These are phyloP conservation scores for Aspergillus caelatus DNA, from an alignment of 2,329 filamentous ascomycete species.

Conservation along the genomic window DNA sequence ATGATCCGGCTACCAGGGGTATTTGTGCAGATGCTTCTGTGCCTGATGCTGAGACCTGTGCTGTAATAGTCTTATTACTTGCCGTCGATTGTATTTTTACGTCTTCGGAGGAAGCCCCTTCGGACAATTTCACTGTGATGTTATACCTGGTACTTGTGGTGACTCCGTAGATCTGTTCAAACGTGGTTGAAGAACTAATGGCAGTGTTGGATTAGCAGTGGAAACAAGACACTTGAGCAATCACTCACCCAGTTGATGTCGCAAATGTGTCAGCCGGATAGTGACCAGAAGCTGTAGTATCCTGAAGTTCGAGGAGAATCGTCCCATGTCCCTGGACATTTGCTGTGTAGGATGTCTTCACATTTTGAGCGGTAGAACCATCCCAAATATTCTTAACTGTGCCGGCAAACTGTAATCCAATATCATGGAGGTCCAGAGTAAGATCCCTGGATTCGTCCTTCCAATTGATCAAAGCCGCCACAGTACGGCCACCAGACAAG, in stretches of 20 bases:
- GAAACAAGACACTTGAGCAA: not conserved
- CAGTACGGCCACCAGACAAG: conserved; percentile 47
- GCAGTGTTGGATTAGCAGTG: not conserved
- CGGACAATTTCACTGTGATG: conserved; percentile 23
- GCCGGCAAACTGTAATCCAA: conserved; percentile 45
- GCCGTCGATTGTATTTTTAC: conserved; percentile 15
- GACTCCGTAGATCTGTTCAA: conserved; percentile 31
- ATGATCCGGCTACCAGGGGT: conserved; percentile 24
- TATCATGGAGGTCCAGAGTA: conserved; percentile 45
- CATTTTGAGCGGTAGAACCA: conserved; percentile 16
- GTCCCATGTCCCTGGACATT: conserved; percentile 33
- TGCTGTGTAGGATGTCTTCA: conserved; percentile 31
- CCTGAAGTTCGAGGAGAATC: conserved; percentile 33
- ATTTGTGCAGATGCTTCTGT: conserved; percentile 13
- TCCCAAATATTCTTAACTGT: conserved; percentile 35
- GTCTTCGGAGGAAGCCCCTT: not conserved
- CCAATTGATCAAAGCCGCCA: conserved; percentile 57
- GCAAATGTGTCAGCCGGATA: conserved; percentile 26
- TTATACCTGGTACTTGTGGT: conserved; percentile 31
- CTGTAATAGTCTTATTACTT: not conserved
- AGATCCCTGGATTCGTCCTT: conserved; percentile 47
- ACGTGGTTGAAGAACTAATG: conserved; percentile 15
- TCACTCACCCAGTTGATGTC: conserved; percentile 19
- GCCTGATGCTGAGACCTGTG: conserved; percentile 12
- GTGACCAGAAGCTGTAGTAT: conserved; percentile 24